Conservation (phyloP, 2,329 filamentous ascomycete genomes). For the Pseudophaeomoniella oleicola region DNA sequence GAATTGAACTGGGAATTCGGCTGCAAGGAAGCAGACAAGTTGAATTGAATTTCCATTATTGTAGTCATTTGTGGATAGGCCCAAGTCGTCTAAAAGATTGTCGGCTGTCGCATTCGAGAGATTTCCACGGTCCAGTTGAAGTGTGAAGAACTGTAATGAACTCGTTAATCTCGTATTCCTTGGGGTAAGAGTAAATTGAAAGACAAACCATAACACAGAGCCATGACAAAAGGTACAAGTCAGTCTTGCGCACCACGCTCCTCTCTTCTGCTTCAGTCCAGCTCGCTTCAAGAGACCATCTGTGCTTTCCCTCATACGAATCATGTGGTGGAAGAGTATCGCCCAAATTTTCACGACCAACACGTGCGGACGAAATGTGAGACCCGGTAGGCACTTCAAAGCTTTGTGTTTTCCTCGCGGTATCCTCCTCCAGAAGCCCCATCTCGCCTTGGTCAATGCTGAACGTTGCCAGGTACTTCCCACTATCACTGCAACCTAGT, state of each 20-base stretch:
- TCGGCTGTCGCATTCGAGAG: conserved; percentile 20
- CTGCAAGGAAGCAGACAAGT: conserved; percentile 14
- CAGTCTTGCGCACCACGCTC: conserved; percentile 30
- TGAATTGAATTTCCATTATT: conserved; percentile 18
- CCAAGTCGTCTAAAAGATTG: conserved; percentile 20
- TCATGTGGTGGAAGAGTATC: not conserved
- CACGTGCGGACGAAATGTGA: not conserved
- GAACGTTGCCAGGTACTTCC: too few relatives aligned
- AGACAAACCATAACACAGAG: conserved; percentile 14
- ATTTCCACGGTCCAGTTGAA: conserved; percentile 20
- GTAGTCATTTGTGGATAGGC: conserved; percentile 22
- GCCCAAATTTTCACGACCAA: not conserved
- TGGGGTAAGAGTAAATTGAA: conserved; percentile 2
- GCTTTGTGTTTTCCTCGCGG: not conserved
- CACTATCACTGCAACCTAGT: too few relatives aligned
- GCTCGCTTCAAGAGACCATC: not conserved
- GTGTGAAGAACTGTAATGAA: conserved; percentile 16
- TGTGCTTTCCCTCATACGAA: not conserved
- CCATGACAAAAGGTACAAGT: conserved; percentile 9
- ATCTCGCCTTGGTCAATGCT: too few relatives aligned
- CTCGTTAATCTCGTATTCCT: conserved; percentile 1
- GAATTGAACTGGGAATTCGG: conserved; percentile 31
- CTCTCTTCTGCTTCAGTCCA: conserved; percentile 28
- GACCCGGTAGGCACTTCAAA: not conserved
- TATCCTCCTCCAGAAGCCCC: not conserved